Evolutionary conservation across 2,329 filamentous ascomycete species (phyloP).

Genomic region (Emergomyces pasteurianus): DNA sequence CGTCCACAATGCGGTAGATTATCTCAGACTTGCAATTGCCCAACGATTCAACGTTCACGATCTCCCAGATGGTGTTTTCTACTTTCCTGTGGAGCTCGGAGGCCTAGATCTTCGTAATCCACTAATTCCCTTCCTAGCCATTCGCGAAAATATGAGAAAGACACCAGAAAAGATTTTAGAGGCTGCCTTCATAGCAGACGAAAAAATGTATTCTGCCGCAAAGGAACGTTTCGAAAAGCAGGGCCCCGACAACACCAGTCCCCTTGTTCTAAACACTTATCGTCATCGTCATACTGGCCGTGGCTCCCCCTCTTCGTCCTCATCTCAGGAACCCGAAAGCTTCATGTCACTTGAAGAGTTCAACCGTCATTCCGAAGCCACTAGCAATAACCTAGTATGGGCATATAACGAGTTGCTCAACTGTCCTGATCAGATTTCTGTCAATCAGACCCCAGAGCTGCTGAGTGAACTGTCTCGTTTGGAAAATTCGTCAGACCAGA

Average conservation of each 20-base stretch:
- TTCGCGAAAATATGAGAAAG: constrained; percentile 32
- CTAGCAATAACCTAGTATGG: constrained; percentile 17
- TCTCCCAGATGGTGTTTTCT: constrained; percentile 42
- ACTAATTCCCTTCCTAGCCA: constrained; percentile 37
- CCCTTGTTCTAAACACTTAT: neutral
- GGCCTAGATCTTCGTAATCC: constrained; percentile 41
- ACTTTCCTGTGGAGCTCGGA: constrained; percentile 41
- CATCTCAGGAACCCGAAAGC: neutral
- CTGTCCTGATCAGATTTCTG: constrained; percentile 21
- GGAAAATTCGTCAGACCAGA: constrained; percentile 1
- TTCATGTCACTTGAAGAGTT: constrained; percentile 33
- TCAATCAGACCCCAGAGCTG: constrained; percentile 20
- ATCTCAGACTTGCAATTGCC: constrained; percentile 42
- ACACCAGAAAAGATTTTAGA: constrained; percentile 24
- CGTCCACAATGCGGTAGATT: constrained; percentile 39
- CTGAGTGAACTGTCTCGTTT: constrained; percentile 13
- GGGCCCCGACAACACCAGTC: constrained; percentile 10
- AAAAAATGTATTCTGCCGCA: constrained; percentile 42
- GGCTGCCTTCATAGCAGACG: constrained; percentile 31
- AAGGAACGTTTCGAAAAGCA: constrained; percentile 23
- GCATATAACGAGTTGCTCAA: constrained; percentile 24
- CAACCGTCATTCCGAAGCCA: constrained; percentile 23
- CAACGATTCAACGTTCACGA: constrained; percentile 40
- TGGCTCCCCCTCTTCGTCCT: neutral
- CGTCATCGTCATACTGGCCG: neutral